phyloP scores from a whole-genome alignment of 352 stramenopile genomes.

The Halophytophthora batemanensis region DNA sequence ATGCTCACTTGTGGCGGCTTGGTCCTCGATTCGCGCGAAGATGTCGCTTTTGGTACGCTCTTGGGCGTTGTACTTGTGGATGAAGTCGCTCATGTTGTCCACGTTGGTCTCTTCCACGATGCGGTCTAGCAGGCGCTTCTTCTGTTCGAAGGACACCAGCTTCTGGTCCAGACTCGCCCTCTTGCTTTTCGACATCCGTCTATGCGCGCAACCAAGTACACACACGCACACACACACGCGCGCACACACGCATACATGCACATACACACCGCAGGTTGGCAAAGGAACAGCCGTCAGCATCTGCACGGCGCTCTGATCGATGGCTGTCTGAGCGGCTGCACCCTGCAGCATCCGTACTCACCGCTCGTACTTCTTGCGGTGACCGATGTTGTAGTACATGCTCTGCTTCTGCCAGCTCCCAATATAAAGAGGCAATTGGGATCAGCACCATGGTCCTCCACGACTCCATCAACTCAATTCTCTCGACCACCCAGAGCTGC shows the following conservation, averaged over 20 bases:
- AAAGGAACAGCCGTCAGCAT: neutral
- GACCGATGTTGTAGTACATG: slow-evolving; percentile 34
- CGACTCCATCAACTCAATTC: neutral
- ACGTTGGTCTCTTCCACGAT: slow-evolving; percentile 50
- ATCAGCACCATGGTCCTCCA: no score
- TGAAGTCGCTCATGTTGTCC: slow-evolving; percentile 60
- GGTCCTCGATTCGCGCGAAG: slow-evolving; percentile 49
- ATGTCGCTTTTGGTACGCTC: slow-evolving; percentile 46
- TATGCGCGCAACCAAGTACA: neutral
- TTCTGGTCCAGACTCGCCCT: slow-evolving; percentile 61
- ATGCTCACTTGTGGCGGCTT: slow-evolving; percentile 41
- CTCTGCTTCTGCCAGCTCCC: slow-evolving; percentile 22
- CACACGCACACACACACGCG: slow-evolving; percentile 1
- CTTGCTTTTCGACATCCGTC: slow-evolving; percentile 39
- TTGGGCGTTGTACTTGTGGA: slow-evolving; percentile 59
- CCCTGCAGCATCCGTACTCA: slow-evolving; percentile 3
- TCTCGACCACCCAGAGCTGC: neutral
- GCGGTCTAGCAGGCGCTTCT: slow-evolving; percentile 57
- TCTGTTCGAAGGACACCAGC: slow-evolving; percentile 67
- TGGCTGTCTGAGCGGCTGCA: no score
- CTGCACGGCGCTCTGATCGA: no score
- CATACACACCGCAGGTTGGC: neutral
- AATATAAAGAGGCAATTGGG: neutral
- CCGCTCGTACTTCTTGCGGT: slow-evolving; percentile 38
- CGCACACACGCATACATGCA: neutral